Base-by-base conservation (phyloP, 2,329 filamentous ascomycete genomes). In the Furcasterigmium furcatum region DNA sequence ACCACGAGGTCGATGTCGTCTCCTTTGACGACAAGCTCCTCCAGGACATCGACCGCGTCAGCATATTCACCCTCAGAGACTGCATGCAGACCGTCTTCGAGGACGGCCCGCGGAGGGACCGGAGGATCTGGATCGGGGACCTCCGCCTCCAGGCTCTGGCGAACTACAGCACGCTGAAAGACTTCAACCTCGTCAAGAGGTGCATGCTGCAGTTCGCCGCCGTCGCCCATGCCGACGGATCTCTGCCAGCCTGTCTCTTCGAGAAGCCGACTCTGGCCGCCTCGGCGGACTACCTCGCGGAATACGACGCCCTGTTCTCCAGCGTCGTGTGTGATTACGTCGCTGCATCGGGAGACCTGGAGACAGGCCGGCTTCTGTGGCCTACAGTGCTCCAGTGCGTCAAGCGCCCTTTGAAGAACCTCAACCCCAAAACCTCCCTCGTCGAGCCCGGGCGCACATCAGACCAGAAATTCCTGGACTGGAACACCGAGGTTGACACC, bases 51-150 rank as follows among this genome's bases (percentile, higher is more conserved):
- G 63, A 66, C 46, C 51, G 54, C 10, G 55, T 59, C 45, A 59
- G 58, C 42, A 53, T 60, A 35, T 51, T 59, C 24, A 66, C 64
- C 7, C 53, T 67, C 3, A 49, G 63, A n/a, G 58, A 66, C 44
- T 67, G 64, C 46, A 66, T 67, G 64, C 63, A 66, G 45, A 63
- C 63, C 12, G 63, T 67, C 14, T 67, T 66, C 44, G 64, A 67
- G 46, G 64, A 67, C 24, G 63, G 64, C 2, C 64, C 63, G 10
- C 50, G 64, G n/a, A 53, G 64, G 24, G 64, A 67, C 43, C 51
- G 63, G n/a, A 52, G 64, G 14, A 47, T 67, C 9, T 67, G 64
- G 64, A 54, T 60, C n/a, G 64, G 64, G 1, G 64, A 67, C 39
- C 46, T 67, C 5, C 55, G 63, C 13, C 56, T 67, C 12, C 63